These are phyloP conservation scores for Lactifluus rugatus DNA, from an alignment of 768 basidiomycete genomes.

Conservation along the genomic window DNA sequence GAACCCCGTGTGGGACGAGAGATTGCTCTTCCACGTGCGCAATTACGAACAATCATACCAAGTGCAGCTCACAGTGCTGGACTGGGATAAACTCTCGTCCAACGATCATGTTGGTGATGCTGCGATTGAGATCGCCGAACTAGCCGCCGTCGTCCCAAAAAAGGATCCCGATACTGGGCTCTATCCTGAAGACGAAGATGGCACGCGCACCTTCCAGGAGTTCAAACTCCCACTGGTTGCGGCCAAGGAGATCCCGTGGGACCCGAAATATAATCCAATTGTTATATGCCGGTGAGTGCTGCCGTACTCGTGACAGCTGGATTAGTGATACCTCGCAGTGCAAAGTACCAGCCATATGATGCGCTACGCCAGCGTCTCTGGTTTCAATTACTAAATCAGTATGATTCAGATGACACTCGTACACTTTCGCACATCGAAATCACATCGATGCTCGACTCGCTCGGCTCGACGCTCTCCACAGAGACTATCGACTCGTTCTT, in stretches of 20 bases:
- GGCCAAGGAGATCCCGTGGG: conserved; percentile 59
- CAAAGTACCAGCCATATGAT: conserved; percentile 93
- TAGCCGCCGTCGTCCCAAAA: conserved; percentile 41
- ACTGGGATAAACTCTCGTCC: conserved; percentile 90
- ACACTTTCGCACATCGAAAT: conserved; percentile 76
- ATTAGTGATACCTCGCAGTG: conserved; percentile 35
- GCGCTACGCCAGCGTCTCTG: conserved; percentile 86
- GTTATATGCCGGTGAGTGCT: conserved; percentile 52
- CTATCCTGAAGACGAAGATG: conserved; percentile 44
- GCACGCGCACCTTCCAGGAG: conserved; percentile 54
- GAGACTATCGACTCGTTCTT: conserved; percentile 81
- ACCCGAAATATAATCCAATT: conserved; percentile 58
- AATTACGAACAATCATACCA: conserved; percentile 74
- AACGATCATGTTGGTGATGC: conserved; percentile 88
- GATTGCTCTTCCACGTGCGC: conserved; percentile 89
- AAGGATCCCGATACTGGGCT: conserved; percentile 45
- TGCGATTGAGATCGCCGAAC: conserved; percentile 56
- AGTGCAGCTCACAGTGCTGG: conserved; percentile 74
- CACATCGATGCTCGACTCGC: conserved; percentile 91
- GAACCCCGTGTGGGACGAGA: conserved; percentile 91
- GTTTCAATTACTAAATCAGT: conserved; percentile 80
- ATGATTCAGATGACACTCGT: conserved; percentile 77
- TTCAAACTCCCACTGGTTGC: conserved; percentile 56
- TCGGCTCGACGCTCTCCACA: conserved; percentile 81
- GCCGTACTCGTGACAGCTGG: neutral